Evolutionary conservation across 225 moss, liverwort and hornwort species (phyloP).

Genomic region (Takakia lepidozioides): DNA sequence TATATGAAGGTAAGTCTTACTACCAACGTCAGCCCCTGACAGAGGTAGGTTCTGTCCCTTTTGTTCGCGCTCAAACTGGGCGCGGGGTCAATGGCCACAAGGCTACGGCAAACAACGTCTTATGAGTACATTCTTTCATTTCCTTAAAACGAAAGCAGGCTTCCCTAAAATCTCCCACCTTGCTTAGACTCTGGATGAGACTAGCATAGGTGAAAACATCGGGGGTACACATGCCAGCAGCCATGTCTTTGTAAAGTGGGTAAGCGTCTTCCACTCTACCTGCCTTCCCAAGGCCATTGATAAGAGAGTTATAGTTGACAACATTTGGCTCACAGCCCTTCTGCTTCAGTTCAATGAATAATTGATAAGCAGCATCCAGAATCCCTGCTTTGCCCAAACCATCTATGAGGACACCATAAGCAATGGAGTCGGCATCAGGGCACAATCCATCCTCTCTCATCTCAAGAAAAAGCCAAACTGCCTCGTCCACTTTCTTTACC

Average conservation of each 20-base stretch:
- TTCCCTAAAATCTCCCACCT: slow-evolving; percentile 8
- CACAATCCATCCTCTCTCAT: slow-evolving; percentile 1
- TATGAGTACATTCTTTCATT: slow-evolving; percentile 9
- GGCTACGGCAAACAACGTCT: no score
- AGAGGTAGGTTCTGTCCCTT: no score
- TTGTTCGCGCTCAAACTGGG: no score
- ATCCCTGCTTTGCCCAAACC: slow-evolving; percentile 10
- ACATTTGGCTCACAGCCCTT: slow-evolving; percentile 8
- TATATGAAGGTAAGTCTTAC: no score
- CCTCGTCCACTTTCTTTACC: background rate
- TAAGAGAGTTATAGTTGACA: slow-evolving; percentile 11
- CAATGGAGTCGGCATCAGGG: slow-evolving; percentile 13
- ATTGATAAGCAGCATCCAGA: slow-evolving; percentile 3
- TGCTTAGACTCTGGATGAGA: slow-evolving; percentile 8
- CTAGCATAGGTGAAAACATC: slow-evolving; percentile 10
- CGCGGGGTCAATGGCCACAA: no score
- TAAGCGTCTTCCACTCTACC: slow-evolving; percentile 9
- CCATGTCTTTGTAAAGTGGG: slow-evolving; percentile 5
- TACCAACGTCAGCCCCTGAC: no score
- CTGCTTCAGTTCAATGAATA: slow-evolving; percentile 6
- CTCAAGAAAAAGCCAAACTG: slow-evolving; percentile 1
- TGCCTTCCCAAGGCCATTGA: slow-evolving; percentile 10
- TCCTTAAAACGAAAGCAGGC: slow-evolving; percentile 5
- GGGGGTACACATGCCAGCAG: background rate
- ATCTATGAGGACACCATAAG: slow-evolving; percentile 10